Evolutionary conservation across 2,329 filamentous ascomycete genomes (phyloP).

Genomic region (Aspergillus transmontanensis): DNA sequence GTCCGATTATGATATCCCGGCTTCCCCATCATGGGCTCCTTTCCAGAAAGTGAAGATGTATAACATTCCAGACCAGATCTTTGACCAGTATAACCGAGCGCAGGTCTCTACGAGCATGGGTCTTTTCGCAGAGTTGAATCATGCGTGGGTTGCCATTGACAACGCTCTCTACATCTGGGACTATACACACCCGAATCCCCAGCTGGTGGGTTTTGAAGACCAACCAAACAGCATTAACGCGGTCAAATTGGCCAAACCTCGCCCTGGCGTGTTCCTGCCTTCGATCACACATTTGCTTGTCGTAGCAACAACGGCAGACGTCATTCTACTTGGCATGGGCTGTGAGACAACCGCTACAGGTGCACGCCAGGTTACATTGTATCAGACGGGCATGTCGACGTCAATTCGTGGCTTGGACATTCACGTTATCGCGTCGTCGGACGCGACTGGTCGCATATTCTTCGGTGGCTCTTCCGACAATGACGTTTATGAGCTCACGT

Average conservation of each 20-base stretch:
- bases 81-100: slow-evolving; percentile 86
- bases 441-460: slow-evolving; percentile 84
- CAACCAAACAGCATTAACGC: slow-evolving; percentile 84
- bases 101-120: slow-evolving; percentile 93
- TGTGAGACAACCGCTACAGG: slow-evolving; percentile 66
- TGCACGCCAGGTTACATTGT: slow-evolving; percentile 73
- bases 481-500: slow-evolving; percentile 90
- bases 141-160: slow-evolving; percentile 95
- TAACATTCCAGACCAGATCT: slow-evolving; percentile 86
- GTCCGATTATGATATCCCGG: slow-evolving; percentile 83
- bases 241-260: slow-evolving; percentile 84
- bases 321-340: slow-evolving; percentile 83
- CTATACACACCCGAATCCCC: slow-evolving; percentile 88
- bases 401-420: slow-evolving; percentile 76
- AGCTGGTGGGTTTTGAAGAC: slow-evolving; percentile 90
- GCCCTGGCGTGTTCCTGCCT: slow-evolving; percentile 81
- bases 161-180: slow-evolving; percentile 97
- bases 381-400: slow-evolving; percentile 84
- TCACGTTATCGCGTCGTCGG: slow-evolving; percentile 75
- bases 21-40: slow-evolving; percentile 73
- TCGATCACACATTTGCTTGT: slow-evolving; percentile 87
- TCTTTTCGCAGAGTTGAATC: slow-evolving; percentile 88
- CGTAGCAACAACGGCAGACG: slow-evolving; percentile 81
- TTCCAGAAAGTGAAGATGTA: slow-evolving; percentile 87
- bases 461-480: slow-evolving; percentile 80